Base-by-base conservation (phyloP, 305 asterid species). In the Coffea humblotiana region DNA sequence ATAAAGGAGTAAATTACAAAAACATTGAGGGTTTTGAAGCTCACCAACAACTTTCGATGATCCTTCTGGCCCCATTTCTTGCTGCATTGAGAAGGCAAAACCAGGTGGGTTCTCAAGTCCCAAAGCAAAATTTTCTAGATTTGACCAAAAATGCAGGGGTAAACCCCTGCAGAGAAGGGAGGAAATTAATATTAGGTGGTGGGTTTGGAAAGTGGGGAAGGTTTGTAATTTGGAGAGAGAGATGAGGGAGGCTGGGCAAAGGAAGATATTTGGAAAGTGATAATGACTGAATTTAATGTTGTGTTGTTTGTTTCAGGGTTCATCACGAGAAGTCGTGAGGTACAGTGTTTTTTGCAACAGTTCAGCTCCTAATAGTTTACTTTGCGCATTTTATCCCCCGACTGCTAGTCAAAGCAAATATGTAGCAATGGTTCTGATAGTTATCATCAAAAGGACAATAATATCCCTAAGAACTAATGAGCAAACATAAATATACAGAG, bases 21-120 rank as follows among this genome's bases (percentile, higher is more conserved):
- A 14, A 23, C 6, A 40, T 48, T 37, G 52, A 52, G 60, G 76
- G 43, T 23, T 79, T 69, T 12, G 73, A 82, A 85, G 84, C 87
- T 88, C 83, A 92, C 97, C 95, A 45, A 90, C 91, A 82, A 92
- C 92, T 63, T 75, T 81, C 7, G 92, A 88, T 54, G 97, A 86
- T 83, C 87, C 92, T 83, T 90, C 97, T 16, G 97, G 83, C 58
- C 86, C 90, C 93, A 90, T 89, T 40, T 82, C 85, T 77, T 60
- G 88, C 83, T 79, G 84, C 90, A 87, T 78, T 84, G 25, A 27
- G 47, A 73, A 29, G 51, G 45, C 21, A 74, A 75, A 71, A 29
- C 29, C 8, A 2, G 16, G 69, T 60, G 16, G 75, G 71, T n/a
- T 21, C 21, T 65, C 19, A 0, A 25, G 37, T 3, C 45, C 77